Evolutionary conservation across 805 yeast species (phyloP).

Genomic region (Candida sakaeoensis): DNA sequence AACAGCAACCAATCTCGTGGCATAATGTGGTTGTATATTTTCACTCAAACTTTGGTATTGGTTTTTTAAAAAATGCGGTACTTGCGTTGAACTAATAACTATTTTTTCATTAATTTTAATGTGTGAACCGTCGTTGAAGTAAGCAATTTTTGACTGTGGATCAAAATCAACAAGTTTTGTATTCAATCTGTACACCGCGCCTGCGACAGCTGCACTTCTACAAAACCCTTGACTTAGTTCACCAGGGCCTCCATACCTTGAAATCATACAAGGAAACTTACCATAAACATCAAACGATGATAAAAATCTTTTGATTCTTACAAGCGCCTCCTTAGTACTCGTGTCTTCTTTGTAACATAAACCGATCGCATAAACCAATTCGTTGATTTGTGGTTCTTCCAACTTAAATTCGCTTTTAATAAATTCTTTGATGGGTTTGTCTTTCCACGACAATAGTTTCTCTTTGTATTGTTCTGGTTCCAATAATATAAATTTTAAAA

Average conservation of each 20-base stretch:
- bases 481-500: slow-evolving; percentile 75
- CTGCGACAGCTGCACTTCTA: slow-evolving; percentile 97
- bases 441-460: slow-evolving; percentile 53
- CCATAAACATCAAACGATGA: slow-evolving; percentile 89
- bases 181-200: slow-evolving; percentile 85
- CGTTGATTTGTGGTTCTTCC: slow-evolving; percentile 71
- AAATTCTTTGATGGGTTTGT: slow-evolving; percentile 56
- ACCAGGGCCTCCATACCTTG: slow-evolving; percentile 95
- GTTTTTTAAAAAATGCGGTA: slow-evolving; percentile 40
- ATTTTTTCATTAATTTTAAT: slow-evolving; percentile 77
- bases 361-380: slow-evolving; percentile 83
- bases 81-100: slow-evolving; percentile 68
- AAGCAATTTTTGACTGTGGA: slow-evolving; percentile 61
- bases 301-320: slow-evolving; percentile 79
- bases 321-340: slow-evolving; percentile 69
- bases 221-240: slow-evolving; percentile 96
- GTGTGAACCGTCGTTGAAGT: slow-evolving; percentile 68
- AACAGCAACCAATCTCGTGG: slow-evolving; percentile 74
- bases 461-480: slow-evolving; percentile 48
- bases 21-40: slow-evolving; percentile 44
- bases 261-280: slow-evolving; percentile 84
- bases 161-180: slow-evolving; percentile 66
- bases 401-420: slow-evolving; percentile 64
- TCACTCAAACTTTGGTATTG: slow-evolving; percentile 41
- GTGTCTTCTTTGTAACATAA: slow-evolving; percentile 60